These are phyloP conservation scores for Phlyctochytrium planicorne DNA, from an alignment of 192 early-diverging fungal species.

Conservation along the genomic window DNA sequence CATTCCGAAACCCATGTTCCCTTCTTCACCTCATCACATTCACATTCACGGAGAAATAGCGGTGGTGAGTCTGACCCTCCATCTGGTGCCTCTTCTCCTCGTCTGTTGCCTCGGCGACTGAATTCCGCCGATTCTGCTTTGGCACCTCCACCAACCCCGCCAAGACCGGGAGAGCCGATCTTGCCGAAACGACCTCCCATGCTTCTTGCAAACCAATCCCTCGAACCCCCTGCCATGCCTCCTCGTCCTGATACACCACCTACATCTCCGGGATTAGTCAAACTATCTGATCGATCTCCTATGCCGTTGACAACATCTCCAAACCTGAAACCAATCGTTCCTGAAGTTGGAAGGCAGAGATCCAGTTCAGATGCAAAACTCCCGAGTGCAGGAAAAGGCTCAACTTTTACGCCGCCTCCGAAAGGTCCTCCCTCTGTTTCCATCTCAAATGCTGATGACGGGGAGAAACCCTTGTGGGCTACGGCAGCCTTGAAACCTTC, in stretches of 20 bases:
- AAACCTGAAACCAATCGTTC: too few species aligned
- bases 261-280: too few species aligned
- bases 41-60: neutral
- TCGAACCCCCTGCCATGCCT: neutral
- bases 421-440: too few species aligned
- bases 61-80: neutral
- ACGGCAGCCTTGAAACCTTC: too few species aligned
- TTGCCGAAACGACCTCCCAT: neutral
- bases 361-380: too few species aligned
- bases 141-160: neutral
- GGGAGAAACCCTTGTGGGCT: too few species aligned
- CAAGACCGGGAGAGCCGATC: neutral
- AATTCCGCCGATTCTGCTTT: neutral
- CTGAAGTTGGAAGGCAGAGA: too few species aligned
- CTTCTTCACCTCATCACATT: neutral
- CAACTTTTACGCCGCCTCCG: too few species aligned
- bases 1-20: neutral
- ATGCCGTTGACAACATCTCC: neutral
- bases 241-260: conserved; percentile 2
- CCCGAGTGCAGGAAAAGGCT: too few species aligned
- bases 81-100: neutral
- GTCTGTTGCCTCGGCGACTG: neutral
- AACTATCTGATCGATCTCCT: neutral
- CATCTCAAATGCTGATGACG: too few species aligned
- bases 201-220: neutral